These are phyloP conservation scores for Camellia oleifera DNA, from an alignment of 179 eudicot species.

Conservation along the genomic window DNA sequence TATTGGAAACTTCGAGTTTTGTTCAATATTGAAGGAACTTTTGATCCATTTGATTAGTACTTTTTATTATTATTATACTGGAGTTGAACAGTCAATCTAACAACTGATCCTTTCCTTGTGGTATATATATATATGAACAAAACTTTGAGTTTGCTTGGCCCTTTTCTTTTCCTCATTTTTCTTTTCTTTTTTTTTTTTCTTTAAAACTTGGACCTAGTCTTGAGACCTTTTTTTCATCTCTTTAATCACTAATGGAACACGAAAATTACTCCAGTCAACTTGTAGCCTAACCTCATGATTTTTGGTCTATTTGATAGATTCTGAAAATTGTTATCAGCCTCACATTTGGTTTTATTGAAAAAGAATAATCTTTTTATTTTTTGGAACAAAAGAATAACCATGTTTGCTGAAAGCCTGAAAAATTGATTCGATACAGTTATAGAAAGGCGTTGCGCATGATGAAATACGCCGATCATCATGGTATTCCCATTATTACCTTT, in stretches of 20 bases:
- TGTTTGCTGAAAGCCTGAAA: background rate
- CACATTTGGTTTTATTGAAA: background rate
- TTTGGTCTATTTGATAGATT: background rate
- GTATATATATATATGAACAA: background rate
- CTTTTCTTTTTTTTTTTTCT: background rate
- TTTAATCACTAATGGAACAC: background rate
- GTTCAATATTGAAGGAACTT: background rate
- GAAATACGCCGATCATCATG: conserved; percentile 45
- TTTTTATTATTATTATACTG: background rate
- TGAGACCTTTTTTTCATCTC: background rate
- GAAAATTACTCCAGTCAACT: conserved; percentile 1
- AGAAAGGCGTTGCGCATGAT: conserved; percentile 43
- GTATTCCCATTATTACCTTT: conserved; percentile 36
- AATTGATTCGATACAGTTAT: conserved; percentile 19
- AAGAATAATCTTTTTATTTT: background rate
- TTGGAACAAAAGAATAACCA: background rate
- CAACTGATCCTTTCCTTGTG: background rate
- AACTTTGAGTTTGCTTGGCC: background rate
- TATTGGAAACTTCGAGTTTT: background rate
- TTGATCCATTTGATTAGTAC: background rate
- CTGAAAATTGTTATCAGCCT: background rate
- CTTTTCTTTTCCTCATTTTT: background rate
- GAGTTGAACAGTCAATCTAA: background rate
- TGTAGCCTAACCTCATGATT: background rate
- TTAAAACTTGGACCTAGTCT: background rate